Evolutionary conservation across 2,329 filamentous ascomycete genomes (phyloP).

Genomic region (Trichothecium roseum): DNA sequence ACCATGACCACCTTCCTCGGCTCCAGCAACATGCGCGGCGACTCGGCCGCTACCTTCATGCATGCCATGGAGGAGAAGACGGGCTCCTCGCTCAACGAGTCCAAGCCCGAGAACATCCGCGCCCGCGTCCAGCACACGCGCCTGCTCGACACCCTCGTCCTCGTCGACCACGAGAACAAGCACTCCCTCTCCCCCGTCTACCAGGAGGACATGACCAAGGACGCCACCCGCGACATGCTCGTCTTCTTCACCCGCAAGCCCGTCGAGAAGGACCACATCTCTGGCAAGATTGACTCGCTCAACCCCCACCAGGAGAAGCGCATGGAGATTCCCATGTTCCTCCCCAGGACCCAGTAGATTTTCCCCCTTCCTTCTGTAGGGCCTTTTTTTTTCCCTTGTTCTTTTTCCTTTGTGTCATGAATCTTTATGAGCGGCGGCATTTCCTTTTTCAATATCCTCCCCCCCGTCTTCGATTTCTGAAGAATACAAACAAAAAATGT

Average conservation of each 20-base stretch:
- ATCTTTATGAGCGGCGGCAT: background rate
- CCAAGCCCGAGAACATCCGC: constrained; percentile 10
- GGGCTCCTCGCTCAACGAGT: constrained; percentile 11
- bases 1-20: constrained; percentile 20
- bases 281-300: constrained; percentile 13
- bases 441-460: background rate
- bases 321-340: constrained; percentile 15
- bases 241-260: constrained; percentile 18
- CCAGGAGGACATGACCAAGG: constrained; percentile 10
- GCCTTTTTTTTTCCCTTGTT: background rate
- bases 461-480: too few relatives aligned
- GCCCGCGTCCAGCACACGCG: constrained; percentile 13
- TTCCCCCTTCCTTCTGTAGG: background rate
- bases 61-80: constrained; percentile 16
- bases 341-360: constrained; percentile 6
- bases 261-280: constrained; percentile 11
- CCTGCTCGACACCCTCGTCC: constrained; percentile 16
- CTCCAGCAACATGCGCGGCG: constrained; percentile 14
- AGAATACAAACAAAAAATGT: too few relatives aligned
- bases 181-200: constrained; percentile 15
- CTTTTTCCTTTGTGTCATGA: background rate
- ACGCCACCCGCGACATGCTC: constrained; percentile 17
- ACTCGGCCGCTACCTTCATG: constrained; percentile 18
- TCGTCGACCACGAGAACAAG: constrained; percentile 17
- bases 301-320: constrained; percentile 12